Base-by-base conservation (phyloP, 1,139 yeast genomes). In the Debaryomyces psychrophilus region DNA sequence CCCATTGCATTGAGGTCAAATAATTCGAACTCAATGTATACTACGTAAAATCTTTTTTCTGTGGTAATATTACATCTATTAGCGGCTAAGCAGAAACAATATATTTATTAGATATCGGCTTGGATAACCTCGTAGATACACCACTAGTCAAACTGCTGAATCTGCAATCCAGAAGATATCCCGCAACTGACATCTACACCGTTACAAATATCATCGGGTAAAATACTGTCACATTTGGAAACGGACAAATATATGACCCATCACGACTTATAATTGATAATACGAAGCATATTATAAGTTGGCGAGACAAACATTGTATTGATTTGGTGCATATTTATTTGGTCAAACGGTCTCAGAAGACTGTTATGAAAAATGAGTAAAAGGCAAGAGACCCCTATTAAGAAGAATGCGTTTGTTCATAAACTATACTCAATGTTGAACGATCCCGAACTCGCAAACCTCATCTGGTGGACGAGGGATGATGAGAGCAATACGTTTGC, bases 391-490 rank as follows among this genome's bases (percentile, higher is more conserved):
- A 55, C 61, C 20, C 59, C 74, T 33, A 58, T 72, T 26, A 82
- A 81, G 57, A 81, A 80, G 53, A 80, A 82, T 47, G 87, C 87
- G 1, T 83, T 83, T 63, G 87, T 83, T 7, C 81, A 81, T 53
- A 83, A 83, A 61, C 65, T 83, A 18, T 83, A 77, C 58, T 69
- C 78, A 43, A 82, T 83, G 87, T 67, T 83, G 25, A 68, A 69
- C 40, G 86, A 83, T 54, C 74, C 79, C n/a, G 65, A 62, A 31
- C 61, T 83, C 27, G 44, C 67, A 14, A 70, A 71, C 49, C 55
- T 75, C 31, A 89, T 92, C 37, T 83, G 92, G 80, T 93, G 98
- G 98, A 79, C 88, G 5, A 77, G 82, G 41, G 66, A 77, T 44
- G 83, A 81, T 41, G 79, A 76, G 43, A 70, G 71, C 40, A 78